Percentiles rank a stretch among this genome's conserved stretches.
phyloP scores from a whole-genome alignment of 163 green algal species.

The Volvox carteri region DNA sequence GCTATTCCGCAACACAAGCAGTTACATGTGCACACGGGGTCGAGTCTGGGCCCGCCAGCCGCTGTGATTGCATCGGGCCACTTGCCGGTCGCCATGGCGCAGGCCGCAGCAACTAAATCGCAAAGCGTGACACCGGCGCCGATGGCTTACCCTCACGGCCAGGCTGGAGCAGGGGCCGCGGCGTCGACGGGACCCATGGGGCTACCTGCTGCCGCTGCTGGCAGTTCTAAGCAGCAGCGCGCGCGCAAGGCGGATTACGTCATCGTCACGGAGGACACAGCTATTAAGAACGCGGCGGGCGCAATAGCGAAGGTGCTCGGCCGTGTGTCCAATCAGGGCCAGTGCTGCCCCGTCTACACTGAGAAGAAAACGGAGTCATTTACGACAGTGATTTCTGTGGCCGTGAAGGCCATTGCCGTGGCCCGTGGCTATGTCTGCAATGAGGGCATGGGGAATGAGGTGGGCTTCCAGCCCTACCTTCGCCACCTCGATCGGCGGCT shows the following conservation, averaged over 20 bases:
- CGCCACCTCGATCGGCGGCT: slow-evolving; percentile 48
- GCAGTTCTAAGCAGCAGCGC: slow-evolving; percentile 49
- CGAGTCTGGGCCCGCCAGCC: background rate
- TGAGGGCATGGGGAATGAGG: slow-evolving; percentile 63
- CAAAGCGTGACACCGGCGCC: background rate
- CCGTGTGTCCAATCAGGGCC: slow-evolving; percentile 57
- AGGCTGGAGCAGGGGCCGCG: background rate
- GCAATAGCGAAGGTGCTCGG: slow-evolving; percentile 67
- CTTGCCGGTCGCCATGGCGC: background rate
- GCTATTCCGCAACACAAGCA: slow-evolving; percentile 24
- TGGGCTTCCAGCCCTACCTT: slow-evolving; percentile 66
- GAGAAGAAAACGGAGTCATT: slow-evolving; percentile 64
- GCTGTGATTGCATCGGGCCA: background rate
- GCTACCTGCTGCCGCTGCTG: background rate
- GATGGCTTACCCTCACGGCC: background rate
- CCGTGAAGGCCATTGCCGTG: slow-evolving; percentile 66
- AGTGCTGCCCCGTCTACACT: slow-evolving; percentile 67
- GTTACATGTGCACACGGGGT: slow-evolving; percentile 3
- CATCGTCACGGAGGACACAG: slow-evolving; percentile 70
- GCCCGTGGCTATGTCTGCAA: slow-evolving; percentile 63
- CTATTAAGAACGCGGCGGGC: slow-evolving; percentile 69
- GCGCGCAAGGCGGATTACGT: slow-evolving; percentile 67
- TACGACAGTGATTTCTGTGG: slow-evolving; percentile 64
- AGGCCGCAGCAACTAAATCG: background rate
- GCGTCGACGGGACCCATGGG: background rate